Evolutionary conservation across 2,329 filamentous ascomycete species (phyloP).

Genomic region (Ophiostoma triangulosporum): DNA sequence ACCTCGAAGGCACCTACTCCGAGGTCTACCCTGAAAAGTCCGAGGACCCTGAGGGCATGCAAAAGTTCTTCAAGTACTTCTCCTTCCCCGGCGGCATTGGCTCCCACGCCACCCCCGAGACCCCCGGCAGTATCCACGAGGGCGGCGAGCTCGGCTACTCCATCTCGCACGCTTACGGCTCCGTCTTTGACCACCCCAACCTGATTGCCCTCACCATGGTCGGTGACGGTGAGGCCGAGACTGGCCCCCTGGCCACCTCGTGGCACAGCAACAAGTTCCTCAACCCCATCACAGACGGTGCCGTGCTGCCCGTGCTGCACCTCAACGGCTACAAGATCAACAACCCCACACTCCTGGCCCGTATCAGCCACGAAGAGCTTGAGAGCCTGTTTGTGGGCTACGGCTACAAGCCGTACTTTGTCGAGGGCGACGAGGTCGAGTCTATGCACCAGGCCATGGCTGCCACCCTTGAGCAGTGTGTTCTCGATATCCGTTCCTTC

Average conservation of each 20-base stretch:
- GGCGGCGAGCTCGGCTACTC: slow-evolving; percentile 74
- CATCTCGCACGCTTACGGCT: slow-evolving; percentile 64
- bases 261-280: slow-evolving; percentile 79
- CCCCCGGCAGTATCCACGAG: slow-evolving; percentile 63
- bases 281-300: slow-evolving; percentile 65
- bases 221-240: slow-evolving; percentile 71
- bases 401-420: slow-evolving; percentile 69
- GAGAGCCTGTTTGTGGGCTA: slow-evolving; percentile 57
- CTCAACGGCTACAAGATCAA: slow-evolving; percentile 81
- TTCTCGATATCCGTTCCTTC: slow-evolving; percentile 52
- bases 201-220: slow-evolving; percentile 67
- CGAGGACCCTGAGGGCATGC: slow-evolving; percentile 54
- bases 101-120: slow-evolving; percentile 67
- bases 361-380: slow-evolving; percentile 62
- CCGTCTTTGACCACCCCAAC: slow-evolving; percentile 61
- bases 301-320: slow-evolving; percentile 64
- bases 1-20: slow-evolving; percentile 64
- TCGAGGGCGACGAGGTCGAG: slow-evolving; percentile 59
- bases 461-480: slow-evolving; percentile 57
- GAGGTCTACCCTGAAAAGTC: slow-evolving; percentile 66
- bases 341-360: slow-evolving; percentile 60
- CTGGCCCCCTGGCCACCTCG: slow-evolving; percentile 61
- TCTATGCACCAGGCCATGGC: slow-evolving; percentile 77
- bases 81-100: slow-evolving; percentile 70
- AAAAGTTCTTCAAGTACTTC: slow-evolving; percentile 70